Evolutionary conservation across 352 stramenopile genomes (phyloP).

Genomic region (Globisporangium recalcitrans): DNA sequence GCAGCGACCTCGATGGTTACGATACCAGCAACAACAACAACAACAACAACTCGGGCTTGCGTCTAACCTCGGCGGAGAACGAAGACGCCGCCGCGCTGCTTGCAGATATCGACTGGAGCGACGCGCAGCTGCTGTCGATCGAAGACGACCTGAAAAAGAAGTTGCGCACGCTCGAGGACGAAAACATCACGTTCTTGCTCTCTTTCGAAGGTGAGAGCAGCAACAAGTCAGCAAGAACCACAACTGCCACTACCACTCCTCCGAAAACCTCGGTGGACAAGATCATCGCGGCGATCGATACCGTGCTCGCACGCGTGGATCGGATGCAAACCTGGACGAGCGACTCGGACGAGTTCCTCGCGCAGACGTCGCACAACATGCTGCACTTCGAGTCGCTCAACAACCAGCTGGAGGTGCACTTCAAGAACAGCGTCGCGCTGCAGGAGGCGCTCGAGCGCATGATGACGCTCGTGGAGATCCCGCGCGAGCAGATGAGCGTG

Average conservation of each 20-base stretch:
- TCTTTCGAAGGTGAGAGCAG: slow-evolving; percentile 42
- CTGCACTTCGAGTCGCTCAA: slow-evolving; percentile 74
- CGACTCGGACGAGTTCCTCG: slow-evolving; percentile 52
- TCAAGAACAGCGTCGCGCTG: slow-evolving; percentile 71
- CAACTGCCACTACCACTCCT: neutral
- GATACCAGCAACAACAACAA: slow-evolving; percentile 9
- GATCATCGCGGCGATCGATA: slow-evolving; percentile 53
- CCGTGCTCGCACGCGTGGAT: slow-evolving; percentile 38
- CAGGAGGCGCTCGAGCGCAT: slow-evolving; percentile 47
- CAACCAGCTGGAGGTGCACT: slow-evolving; percentile 76
- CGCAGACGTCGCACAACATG: slow-evolving; percentile 62
- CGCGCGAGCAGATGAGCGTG: slow-evolving; percentile 45
- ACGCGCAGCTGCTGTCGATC: slow-evolving; percentile 40
- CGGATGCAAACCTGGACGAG: slow-evolving; percentile 52
- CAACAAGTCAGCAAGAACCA: neutral
- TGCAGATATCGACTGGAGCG: slow-evolving; percentile 51
- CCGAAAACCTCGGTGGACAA: slow-evolving; percentile 42
- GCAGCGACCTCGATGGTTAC: slow-evolving; percentile 1
- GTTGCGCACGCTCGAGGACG: slow-evolving; percentile 54
- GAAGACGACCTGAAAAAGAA: slow-evolving; percentile 53
- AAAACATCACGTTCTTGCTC: slow-evolving; percentile 72
- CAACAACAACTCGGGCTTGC: slow-evolving; percentile 21
- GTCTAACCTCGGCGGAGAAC: slow-evolving; percentile 50
- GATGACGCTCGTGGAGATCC: slow-evolving; percentile 48
- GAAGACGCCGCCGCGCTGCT: slow-evolving; percentile 49